Conservation (phyloP, 2,329 filamentous ascomycete genomes). For the Sarocladium kiliense region DNA sequence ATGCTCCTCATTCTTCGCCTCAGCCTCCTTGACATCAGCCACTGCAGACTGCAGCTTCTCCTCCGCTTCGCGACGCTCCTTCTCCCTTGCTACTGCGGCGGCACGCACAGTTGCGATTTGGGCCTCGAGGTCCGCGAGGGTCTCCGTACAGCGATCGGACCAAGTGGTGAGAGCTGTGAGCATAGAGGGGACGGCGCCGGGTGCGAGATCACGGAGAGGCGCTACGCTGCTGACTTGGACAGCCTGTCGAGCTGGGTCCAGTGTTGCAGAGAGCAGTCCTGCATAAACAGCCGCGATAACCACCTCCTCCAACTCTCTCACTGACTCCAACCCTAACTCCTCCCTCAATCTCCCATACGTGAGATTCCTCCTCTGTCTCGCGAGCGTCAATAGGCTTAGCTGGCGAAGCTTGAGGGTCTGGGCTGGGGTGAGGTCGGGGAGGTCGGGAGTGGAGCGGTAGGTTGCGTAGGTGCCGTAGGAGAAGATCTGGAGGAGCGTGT, state of each 20-base stretch:
- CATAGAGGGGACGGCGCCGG: conserved; percentile 65
- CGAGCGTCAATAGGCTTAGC: conserved; percentile 79
- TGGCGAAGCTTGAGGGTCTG: conserved; percentile 86
- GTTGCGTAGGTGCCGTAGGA: conserved; percentile 83
- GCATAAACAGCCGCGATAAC: conserved; percentile 86
- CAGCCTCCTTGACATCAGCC: conserved; percentile 37
- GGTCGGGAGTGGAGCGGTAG: conserved; percentile 46
- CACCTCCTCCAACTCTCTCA: conserved; percentile 74
- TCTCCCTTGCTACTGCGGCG: conserved; percentile 48
- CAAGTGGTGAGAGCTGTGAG: conserved; percentile 65
- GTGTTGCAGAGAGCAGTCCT: conserved; percentile 72
- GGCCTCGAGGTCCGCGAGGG: conserved; percentile 68
- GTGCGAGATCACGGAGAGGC: conserved; percentile 79
- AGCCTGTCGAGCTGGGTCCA: conserved; percentile 70
- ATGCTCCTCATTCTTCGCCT: conserved; percentile 24
- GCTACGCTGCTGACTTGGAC: conserved; percentile 78
- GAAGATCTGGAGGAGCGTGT: conserved; percentile 79
- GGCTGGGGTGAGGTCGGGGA: conserved; percentile 61
- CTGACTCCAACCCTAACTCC: conserved; percentile 60
- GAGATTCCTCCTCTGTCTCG: conserved; percentile 61
- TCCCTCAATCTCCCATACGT: conserved; percentile 66
- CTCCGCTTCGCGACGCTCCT: conserved; percentile 42
- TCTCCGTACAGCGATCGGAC: conserved; percentile 70
- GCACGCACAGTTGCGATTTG: conserved; percentile 65
- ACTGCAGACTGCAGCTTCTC: conserved; percentile 44